Evolutionary conservation across 129 eudicot genomes (phyloP).

Genomic region (Gnaphalium uliginosum): DNA sequence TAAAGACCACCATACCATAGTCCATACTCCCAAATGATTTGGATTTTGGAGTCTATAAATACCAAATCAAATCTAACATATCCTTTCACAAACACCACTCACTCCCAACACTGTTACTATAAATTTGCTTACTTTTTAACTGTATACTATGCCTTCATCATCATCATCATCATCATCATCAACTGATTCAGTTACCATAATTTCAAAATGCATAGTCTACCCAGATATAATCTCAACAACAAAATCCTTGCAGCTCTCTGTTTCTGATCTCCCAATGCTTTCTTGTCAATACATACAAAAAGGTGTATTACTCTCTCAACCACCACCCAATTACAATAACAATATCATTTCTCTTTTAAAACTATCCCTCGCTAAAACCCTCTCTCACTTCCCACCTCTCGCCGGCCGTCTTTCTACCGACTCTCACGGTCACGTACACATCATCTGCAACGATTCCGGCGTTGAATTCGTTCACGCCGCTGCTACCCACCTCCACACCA

Average conservation of each 20-base stretch:
- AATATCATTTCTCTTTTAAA: conserved; percentile 47
- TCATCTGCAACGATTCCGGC: conserved; percentile 64
- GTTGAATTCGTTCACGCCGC: conserved; percentile 59
- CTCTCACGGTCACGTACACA: conserved; percentile 51
- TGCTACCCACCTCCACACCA: conserved; percentile 30
- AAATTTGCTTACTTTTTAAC: background rate
- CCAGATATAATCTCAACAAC: conserved; percentile 51
- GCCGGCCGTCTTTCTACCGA: conserved; percentile 75
- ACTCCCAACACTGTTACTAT: background rate
- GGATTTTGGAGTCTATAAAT: conserved; percentile 33
- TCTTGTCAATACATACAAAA: conserved; percentile 90
- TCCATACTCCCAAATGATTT: background rate
- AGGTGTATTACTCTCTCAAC: conserved; percentile 60
- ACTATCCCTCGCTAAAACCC: conserved; percentile 61
- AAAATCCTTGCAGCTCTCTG: conserved; percentile 66
- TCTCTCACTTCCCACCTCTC: conserved; percentile 70
- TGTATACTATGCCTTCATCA: conserved; percentile 42
- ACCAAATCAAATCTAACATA: conserved; percentile 29
- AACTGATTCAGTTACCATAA: conserved; percentile 37
- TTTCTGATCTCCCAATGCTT: conserved; percentile 88
- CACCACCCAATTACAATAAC: conserved; percentile 34
- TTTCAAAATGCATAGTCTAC: conserved; percentile 64
- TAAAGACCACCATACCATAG: background rate
- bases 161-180: conserved; percentile 47
- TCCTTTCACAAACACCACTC: conserved; percentile 11